Conservation (phyloP, 305 asterid species). For the Fraxinus velutina region DNA sequence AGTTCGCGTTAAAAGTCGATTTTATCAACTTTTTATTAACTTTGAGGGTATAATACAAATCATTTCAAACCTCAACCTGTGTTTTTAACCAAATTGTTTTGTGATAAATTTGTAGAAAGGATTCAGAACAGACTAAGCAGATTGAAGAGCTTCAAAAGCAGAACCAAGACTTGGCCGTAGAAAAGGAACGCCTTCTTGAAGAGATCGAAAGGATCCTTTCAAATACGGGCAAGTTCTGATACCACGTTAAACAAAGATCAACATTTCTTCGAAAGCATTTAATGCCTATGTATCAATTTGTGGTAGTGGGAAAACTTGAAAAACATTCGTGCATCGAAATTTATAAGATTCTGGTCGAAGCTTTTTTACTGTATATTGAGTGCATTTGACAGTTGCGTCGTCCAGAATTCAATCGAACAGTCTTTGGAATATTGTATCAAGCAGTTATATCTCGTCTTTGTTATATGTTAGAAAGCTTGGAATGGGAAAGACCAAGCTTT, state of each 20-base stretch:
- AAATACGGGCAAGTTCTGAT: slow-evolving; percentile 32
- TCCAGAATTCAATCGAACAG: not conserved
- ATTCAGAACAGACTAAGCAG: slow-evolving; percentile 60
- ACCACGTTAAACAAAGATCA: not conserved
- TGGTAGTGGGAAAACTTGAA: not conserved
- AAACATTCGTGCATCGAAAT: not conserved
- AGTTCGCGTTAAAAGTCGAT: not conserved
- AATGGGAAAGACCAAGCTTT: not conserved
- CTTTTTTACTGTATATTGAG: not conserved
- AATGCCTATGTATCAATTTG: not conserved
- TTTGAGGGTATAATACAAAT: not conserved
- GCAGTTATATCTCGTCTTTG: not conserved
- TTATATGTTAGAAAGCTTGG: not conserved
- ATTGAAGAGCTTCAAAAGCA: slow-evolving; percentile 60
- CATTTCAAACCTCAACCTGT: not conserved
- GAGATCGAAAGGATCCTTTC: slow-evolving; percentile 54
- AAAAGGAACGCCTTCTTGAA: slow-evolving; percentile 52
- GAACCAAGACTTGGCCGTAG: slow-evolving; percentile 42
- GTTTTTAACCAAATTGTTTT: not conserved
- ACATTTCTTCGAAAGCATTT: not conserved
- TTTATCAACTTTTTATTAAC: not conserved
- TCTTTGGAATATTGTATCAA: not conserved
- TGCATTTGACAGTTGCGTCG: not conserved
- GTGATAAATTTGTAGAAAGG: slow-evolving; percentile 40
- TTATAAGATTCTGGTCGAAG: not conserved